phyloP scores from a whole-genome alignment of 148 eudicot genomes.

The Tetragonia tetragonoides region DNA sequence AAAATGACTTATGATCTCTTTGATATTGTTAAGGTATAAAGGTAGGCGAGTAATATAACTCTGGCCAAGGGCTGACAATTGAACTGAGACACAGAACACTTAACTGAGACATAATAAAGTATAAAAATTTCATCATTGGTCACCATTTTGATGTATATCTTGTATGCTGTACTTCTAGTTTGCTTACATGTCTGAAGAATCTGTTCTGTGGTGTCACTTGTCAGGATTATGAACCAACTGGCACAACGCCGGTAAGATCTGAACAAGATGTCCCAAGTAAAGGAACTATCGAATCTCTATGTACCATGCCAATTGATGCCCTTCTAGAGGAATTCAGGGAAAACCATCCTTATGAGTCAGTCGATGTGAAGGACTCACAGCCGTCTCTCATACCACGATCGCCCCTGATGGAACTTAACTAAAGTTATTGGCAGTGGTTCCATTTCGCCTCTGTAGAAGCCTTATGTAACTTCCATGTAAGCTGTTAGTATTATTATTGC shows the following conservation, averaged over 20 bases:
- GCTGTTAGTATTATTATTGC: constrained; percentile 23
- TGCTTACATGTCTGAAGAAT: not conserved
- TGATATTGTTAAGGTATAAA: no score
- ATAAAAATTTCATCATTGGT: no score
- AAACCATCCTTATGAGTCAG: constrained; percentile 72
- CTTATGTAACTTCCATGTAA: constrained; percentile 36
- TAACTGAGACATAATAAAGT: no score
- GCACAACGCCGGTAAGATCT: constrained; percentile 65
- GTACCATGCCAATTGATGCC: constrained; percentile 82
- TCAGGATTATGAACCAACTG: constrained; percentile 92
- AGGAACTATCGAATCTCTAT: constrained; percentile 75
- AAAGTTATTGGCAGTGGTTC: constrained; percentile 13
- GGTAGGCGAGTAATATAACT: no score
- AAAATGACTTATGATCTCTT: no score
- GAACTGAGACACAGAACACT: no score
- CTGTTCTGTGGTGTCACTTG: not conserved
- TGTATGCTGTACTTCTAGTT: not conserved
- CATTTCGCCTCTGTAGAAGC: constrained; percentile 1
- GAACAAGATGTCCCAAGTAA: constrained; percentile 84
- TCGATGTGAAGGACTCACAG: constrained; percentile 58
- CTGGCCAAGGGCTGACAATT: no score
- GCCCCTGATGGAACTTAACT: constrained; percentile 70
- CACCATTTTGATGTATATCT: not conserved
- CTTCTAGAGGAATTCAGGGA: constrained; percentile 82
- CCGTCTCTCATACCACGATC: constrained; percentile 77